These are phyloP conservation scores for Penicillium manginii DNA, from an alignment of 495 filamentous ascomycete species.

Conservation along the genomic window DNA sequence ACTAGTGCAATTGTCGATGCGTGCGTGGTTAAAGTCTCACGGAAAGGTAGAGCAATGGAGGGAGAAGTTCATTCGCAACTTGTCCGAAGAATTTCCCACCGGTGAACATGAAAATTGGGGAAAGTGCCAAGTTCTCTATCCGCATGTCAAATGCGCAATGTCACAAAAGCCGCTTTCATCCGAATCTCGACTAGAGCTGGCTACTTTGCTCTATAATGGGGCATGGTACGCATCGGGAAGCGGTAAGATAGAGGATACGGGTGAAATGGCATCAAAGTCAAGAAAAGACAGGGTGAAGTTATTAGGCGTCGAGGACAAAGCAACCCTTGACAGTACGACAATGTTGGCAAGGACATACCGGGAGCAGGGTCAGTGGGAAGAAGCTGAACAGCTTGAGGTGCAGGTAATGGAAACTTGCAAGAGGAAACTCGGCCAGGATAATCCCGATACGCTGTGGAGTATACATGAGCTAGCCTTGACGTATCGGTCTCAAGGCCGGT, in stretches of 20 bases:
- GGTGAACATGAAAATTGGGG: conserved; percentile 39
- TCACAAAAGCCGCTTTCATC: conserved; percentile 17
- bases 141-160: conserved; percentile 26
- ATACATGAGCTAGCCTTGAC: too few species aligned
- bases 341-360: neutral
- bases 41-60: too few species aligned
- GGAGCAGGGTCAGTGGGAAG: too few species aligned
- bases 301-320: neutral
- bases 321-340: neutral
- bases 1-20: too few species aligned
- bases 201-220: conserved; percentile 23
- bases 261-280: conserved; percentile 3
- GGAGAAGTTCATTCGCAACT: conserved; percentile 41
- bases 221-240: neutral
- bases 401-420: too few species aligned
- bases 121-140: conserved; percentile 28
- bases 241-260: neutral
- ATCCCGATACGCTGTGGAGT: too few species aligned
- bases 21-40: too few species aligned
- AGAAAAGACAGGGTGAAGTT: neutral
- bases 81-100: conserved; percentile 42
- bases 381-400: too few species aligned
- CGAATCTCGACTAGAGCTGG: conserved; percentile 17
- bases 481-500: too few species aligned
- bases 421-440: too few species aligned